phyloP scores from a whole-genome alignment of 176 grass and related monocot species.

The Raddia distichophylla region DNA sequence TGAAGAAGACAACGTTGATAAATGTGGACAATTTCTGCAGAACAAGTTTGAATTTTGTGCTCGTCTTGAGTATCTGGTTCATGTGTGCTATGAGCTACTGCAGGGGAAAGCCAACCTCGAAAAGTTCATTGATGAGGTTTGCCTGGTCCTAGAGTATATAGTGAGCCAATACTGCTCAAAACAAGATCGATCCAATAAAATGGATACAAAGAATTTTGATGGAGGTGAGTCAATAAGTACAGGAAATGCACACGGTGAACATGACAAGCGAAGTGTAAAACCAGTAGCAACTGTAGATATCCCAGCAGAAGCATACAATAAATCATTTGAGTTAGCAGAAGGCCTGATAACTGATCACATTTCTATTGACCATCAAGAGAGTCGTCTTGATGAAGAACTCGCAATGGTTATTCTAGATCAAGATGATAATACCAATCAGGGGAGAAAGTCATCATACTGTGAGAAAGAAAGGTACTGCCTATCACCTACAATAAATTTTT shows the following conservation, averaged over 20 bases:
- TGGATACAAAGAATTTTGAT: slow-evolving; percentile 31
- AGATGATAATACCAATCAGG: background rate
- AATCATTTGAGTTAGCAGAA: background rate
- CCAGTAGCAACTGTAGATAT: background rate
- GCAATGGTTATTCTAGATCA: background rate
- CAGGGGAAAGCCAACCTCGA: slow-evolving; percentile 49
- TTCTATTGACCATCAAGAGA: background rate
- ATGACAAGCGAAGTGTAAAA: background rate
- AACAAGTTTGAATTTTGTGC: slow-evolving; percentile 45
- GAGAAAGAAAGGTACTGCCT: slow-evolving; percentile 55
- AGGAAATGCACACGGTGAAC: background rate
- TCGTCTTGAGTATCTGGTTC: slow-evolving; percentile 49
- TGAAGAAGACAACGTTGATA: slow-evolving; percentile 28
- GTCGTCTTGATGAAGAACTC: slow-evolving; percentile 20
- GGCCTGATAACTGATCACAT: background rate
- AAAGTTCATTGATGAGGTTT: slow-evolving; percentile 45
- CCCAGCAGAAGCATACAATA: background rate
- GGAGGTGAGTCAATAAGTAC: background rate
- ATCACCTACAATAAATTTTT: background rate
- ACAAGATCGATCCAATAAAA: slow-evolving; percentile 17
- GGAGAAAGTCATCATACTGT: slow-evolving; percentile 34
- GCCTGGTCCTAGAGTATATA: slow-evolving; percentile 48
- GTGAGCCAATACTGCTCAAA: slow-evolving; percentile 49
- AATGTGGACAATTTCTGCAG: background rate
- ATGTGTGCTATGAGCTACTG: slow-evolving; percentile 53